phyloP scores from a whole-genome alignment of 192 early-diverging fungal genomes.

The Dimargaris xerosporica region DNA sequence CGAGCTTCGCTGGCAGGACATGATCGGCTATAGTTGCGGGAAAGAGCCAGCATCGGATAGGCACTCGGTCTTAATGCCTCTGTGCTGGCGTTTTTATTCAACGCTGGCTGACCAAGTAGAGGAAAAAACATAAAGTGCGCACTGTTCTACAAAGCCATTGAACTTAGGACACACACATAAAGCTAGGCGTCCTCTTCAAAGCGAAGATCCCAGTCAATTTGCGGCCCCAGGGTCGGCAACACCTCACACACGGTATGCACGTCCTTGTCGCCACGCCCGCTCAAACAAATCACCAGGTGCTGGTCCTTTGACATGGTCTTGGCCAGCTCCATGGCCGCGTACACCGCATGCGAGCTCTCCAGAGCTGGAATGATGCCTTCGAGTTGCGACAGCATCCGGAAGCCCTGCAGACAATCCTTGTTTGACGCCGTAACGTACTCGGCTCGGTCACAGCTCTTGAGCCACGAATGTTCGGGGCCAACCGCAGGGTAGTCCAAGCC shows the following conservation, averaged over 20 bases:
- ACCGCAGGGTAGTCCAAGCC: conserved; percentile 98
- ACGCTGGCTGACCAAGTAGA: too few relatives aligned
- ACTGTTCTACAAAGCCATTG: too few relatives aligned
- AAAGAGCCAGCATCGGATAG: too few relatives aligned
- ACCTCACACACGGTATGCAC: conserved; percentile 82
- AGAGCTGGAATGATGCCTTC: conserved; percentile 94
- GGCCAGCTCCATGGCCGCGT: conserved; percentile 63
- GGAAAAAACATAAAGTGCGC: too few relatives aligned
- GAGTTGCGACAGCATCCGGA: conserved; percentile 47
- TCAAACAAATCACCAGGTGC: conserved; percentile 79
- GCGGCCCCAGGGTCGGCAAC: conserved; percentile 74
- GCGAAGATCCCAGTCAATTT: conserved; percentile 83
- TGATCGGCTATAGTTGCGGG: too few relatives aligned
- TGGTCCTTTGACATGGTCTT: conserved; percentile 51
- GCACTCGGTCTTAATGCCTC: too few relatives aligned
- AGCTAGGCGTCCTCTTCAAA: conserved; percentile 23
- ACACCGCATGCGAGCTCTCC: conserved; percentile 88
- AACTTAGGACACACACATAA: too few relatives aligned
- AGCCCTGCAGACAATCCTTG: conserved; percentile 72
- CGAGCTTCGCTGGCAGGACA: too few relatives aligned
- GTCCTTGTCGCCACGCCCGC: conserved; percentile 96
- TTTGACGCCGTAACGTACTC: conserved; percentile 72
- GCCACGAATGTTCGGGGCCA: conserved; percentile 88
- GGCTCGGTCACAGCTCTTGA: conserved; percentile 74
- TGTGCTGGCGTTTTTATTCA: too few relatives aligned